A percentile compares a stretch with the other conserved stretches of the same genome.
phyloP scores from a whole-genome alignment of 169 alveolate species.

The Eimeria falciformis region DNA sequence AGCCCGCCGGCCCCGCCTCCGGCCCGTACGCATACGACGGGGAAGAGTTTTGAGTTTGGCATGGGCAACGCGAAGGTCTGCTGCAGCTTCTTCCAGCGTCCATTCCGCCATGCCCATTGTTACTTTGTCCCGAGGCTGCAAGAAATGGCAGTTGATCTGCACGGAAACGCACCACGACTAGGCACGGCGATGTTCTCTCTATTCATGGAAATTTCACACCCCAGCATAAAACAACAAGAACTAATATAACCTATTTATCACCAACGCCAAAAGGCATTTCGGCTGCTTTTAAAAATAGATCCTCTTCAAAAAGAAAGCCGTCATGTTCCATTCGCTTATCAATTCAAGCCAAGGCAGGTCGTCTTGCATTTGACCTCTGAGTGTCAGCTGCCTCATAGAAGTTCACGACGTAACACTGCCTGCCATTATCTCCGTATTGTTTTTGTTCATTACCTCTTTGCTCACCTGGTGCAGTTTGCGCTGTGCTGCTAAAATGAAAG shows the following conservation, averaged over 20 bases:
- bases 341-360: not conserved
- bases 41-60: slow-evolving; percentile 62
- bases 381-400: not conserved
- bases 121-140: slow-evolving; percentile 66
- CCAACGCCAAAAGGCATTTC: not conserved
- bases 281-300: not conserved
- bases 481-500: slow-evolving; percentile 59
- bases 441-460: not conserved
- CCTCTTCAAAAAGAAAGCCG: not conserved
- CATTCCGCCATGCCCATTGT: slow-evolving; percentile 70
- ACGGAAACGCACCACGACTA: not conserved
- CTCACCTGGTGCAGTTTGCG: slow-evolving; percentile 62
- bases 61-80: slow-evolving; percentile 43
- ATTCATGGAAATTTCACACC: not conserved
- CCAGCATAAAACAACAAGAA: not conserved
- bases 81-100: slow-evolving; percentile 62
- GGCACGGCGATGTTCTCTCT: no score
- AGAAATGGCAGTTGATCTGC: slow-evolving; percentile 68
- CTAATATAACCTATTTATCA: not conserved
- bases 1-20: slow-evolving; percentile 38
- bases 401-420: not conserved
- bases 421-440: not conserved
- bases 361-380: not conserved
- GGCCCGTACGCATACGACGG: slow-evolving; percentile 69
- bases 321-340: not conserved